Percentiles rank a stretch among this genome's conserved stretches.
phyloP scores from a whole-genome alignment of 1,284 basidiomycete genomes.

The Fistulinella cinereoalba region DNA sequence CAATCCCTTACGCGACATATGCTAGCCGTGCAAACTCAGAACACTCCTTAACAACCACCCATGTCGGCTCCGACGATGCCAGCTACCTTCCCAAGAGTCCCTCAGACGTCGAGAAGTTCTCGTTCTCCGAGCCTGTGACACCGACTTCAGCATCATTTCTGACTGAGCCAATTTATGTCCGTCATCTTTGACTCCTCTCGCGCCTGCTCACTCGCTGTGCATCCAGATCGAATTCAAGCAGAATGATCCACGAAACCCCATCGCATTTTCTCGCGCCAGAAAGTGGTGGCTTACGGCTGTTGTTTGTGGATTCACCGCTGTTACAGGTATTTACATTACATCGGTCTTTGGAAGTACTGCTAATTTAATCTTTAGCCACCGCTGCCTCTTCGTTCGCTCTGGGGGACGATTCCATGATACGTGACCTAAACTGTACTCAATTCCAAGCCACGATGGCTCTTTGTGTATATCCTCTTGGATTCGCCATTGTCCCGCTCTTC shows the following conservation, averaged over 20 bases:
- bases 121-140: conserved; percentile 1
- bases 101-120: conserved; percentile 12
- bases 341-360: background rate
- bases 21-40: conserved; percentile 11
- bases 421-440: conserved; percentile 38
- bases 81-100: conserved; percentile 2
- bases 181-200: conserved; percentile 1
- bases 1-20: conserved; percentile 7
- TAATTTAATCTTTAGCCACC: conserved; percentile 37
- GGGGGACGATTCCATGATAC: conserved; percentile 40
- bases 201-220: background rate
- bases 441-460: conserved; percentile 38
- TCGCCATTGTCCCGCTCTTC: conserved; percentile 47
- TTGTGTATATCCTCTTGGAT: conserved; percentile 44
- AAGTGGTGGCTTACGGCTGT: conserved; percentile 29
- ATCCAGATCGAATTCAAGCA: conserved; percentile 21
- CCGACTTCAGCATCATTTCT: conserved; percentile 7
- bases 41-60: conserved; percentile 11
- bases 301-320: conserved; percentile 26
- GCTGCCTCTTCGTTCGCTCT: conserved; percentile 40
- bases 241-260: conserved; percentile 23
- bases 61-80: conserved; percentile 5
- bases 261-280: conserved; percentile 17
- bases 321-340: conserved; percentile 17
- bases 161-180: conserved; percentile 13